Percentiles rank a stretch among this genome's conserved stretches.
Conservation (phyloP, 2,329 filamentous ascomycete species). For the Meredithiella fracta region DNA sequence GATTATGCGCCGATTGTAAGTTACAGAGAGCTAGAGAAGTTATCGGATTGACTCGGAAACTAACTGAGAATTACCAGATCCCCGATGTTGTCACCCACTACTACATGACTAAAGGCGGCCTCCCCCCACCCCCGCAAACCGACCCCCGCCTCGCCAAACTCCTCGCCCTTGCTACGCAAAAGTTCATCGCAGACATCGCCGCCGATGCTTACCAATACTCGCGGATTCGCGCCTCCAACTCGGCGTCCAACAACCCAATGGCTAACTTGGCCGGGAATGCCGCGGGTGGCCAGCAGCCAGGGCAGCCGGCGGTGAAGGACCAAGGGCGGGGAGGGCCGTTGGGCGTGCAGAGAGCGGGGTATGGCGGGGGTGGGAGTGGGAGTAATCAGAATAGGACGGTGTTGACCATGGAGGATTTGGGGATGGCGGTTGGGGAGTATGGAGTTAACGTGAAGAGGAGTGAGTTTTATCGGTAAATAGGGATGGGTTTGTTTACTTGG, state of each 20-base stretch:
- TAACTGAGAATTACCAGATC: conserved; percentile 44
- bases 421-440: conserved; percentile 96
- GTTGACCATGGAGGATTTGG: conserved; percentile 94
- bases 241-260: conserved; percentile 81
- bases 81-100: conserved; percentile 95
- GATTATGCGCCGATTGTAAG: conserved; percentile 92
- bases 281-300: conserved; percentile 41
- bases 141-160: conserved; percentile 82
- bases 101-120: conserved; percentile 89
- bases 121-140: conserved; percentile 81
- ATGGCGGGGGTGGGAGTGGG: conserved; percentile 75
- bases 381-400: conserved; percentile 83
- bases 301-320: conserved; percentile 38
- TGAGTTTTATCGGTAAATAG: conserved; percentile 70
- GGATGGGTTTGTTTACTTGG: not conserved
- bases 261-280: conserved; percentile 64
- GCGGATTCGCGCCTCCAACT: conserved; percentile 84
- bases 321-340: conserved; percentile 43
- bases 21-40: conserved; percentile 14
- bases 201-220: conserved; percentile 97
- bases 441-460: conserved; percentile 94
- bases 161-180: conserved; percentile 92
- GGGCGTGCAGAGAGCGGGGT: conserved; percentile 62
- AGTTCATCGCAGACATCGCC: conserved; percentile 94
- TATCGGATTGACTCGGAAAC: not conserved